These are phyloP conservation scores for Exophiala bonariae DNA, from an alignment of 2,329 filamentous ascomycete species.

Conservation along the genomic window DNA sequence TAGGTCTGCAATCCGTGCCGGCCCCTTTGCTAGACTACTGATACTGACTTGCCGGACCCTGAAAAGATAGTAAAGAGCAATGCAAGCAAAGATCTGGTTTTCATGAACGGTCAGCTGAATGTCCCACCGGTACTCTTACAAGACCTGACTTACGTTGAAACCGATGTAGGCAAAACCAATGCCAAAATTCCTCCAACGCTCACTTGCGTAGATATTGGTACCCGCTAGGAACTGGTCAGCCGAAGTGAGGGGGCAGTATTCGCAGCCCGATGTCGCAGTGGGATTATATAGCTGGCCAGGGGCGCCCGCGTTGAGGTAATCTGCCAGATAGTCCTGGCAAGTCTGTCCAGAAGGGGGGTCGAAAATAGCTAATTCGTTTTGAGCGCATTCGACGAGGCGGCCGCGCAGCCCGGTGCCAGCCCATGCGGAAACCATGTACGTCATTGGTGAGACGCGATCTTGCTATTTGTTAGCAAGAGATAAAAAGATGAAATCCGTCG, in stretches of 20 bases:
- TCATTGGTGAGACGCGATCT: constrained; percentile 72
- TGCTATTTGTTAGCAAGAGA: constrained; percentile 71
- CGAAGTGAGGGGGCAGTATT: constrained; percentile 43
- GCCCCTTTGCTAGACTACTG: constrained; percentile 16
- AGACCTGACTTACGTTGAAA: constrained; percentile 56
- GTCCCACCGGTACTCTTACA: background rate
- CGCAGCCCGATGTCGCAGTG: constrained; percentile 54
- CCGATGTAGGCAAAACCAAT: constrained; percentile 74
- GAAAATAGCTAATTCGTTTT: constrained; percentile 60
- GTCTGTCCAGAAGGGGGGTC: constrained; percentile 57
- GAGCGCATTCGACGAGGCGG: constrained; percentile 63
- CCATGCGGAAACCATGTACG: constrained; percentile 74
- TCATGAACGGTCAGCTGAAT: background rate
- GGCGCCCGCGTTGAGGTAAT: constrained; percentile 52
- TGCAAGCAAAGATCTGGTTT: constrained; percentile 41
- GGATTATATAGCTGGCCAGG: constrained; percentile 60
- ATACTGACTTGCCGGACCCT: constrained; percentile 32
- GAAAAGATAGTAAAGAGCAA: constrained; percentile 55
- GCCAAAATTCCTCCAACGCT: constrained; percentile 79
- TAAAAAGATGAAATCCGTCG: constrained; percentile 65
- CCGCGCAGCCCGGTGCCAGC: constrained; percentile 69
- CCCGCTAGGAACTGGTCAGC: constrained; percentile 43
- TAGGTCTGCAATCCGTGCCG: constrained; percentile 15
- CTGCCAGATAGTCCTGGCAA: constrained; percentile 60
- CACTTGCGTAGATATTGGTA: constrained; percentile 54